A percentile compares a stretch with the other conserved stretches of the same genome.
Conservation (phyloP, 768 basidiomycete species). For the Suillus spraguei region DNA sequence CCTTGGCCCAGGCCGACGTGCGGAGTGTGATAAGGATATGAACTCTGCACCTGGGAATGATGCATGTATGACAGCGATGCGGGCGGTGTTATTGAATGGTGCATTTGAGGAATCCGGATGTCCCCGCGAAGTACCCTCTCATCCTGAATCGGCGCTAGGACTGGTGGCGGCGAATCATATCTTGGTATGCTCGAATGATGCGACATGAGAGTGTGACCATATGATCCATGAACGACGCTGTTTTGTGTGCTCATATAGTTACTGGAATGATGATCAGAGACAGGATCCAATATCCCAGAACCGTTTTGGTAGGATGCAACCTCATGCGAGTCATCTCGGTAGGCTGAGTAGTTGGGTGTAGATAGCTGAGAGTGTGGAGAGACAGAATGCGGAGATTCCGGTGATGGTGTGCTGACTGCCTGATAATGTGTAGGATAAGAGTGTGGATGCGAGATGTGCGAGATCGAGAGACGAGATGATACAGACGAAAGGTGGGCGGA, state of each 20-base stretch:
- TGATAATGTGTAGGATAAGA: conserved; percentile 41
- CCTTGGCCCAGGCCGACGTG: conserved; percentile 39
- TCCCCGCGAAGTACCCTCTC: conserved; percentile 35
- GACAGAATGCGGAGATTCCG: conserved; percentile 53
- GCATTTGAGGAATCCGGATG: conserved; percentile 31
- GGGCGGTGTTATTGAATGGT: conserved; percentile 32
- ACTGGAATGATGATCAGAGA: conserved; percentile 32
- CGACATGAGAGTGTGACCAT: conserved; percentile 23
- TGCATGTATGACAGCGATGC: conserved; percentile 42
- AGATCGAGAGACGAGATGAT: conserved; percentile 60
- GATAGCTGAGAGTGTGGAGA: conserved; percentile 37
- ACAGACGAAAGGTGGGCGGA: conserved; percentile 37
- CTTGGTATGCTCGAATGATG: conserved; percentile 30
- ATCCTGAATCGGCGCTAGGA: conserved; percentile 57
- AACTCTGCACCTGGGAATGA: conserved; percentile 41
- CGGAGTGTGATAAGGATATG: conserved; percentile 44
- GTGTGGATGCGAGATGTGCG: conserved; percentile 60
- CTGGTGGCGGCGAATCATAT: conserved; percentile 56
- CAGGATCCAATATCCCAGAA: conserved; percentile 32
- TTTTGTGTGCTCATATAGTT: conserved; percentile 35
- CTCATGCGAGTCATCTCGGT: conserved; percentile 44
- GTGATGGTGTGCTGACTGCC: conserved; percentile 46
- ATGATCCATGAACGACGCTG: conserved; percentile 30
- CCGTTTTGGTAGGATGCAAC: conserved; percentile 42
- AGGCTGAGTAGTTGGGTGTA: conserved; percentile 44